phyloP scores from a whole-genome alignment of 2,329 filamentous ascomycete genomes.

The Neonectria coccinea region DNA sequence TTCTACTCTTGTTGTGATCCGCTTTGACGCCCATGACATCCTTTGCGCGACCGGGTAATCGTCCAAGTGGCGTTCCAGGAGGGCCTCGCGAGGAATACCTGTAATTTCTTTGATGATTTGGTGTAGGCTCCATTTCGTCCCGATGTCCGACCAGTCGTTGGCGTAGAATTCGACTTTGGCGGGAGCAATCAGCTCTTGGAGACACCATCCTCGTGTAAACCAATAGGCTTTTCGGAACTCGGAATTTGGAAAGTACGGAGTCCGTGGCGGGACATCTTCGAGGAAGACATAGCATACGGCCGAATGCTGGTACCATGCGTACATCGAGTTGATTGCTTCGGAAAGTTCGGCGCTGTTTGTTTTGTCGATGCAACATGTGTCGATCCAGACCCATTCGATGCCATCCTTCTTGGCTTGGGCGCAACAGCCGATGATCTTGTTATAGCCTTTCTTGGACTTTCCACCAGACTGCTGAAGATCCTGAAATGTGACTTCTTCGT shows the following conservation, averaged over 20 bases:
- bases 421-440: constrained; percentile 8
- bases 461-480: not conserved
- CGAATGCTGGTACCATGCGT: constrained; percentile 34
- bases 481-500: constrained; percentile 13
- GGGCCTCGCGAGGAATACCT: constrained; percentile 22
- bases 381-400: constrained; percentile 8
- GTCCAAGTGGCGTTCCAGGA: not conserved
- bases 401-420: not conserved
- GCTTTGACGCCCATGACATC: constrained; percentile 34
- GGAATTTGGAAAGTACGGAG: not conserved
- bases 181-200: constrained; percentile 43
- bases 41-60: constrained; percentile 12
- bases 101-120: constrained; percentile 28
- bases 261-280: constrained; percentile 28
- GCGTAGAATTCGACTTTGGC: constrained; percentile 39
- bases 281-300: constrained; percentile 40
- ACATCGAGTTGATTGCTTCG: constrained; percentile 29
- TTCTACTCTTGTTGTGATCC: constrained; percentile 33
- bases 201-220: constrained; percentile 42
- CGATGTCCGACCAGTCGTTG: constrained; percentile 37
- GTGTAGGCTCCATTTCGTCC: constrained; percentile 36
- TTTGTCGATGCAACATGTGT: constrained; percentile 39
- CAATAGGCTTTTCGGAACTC: constrained; percentile 31
- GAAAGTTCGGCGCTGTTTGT: constrained; percentile 35
- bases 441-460: not conserved